Evolutionary conservation across 2,329 filamentous ascomycete genomes (phyloP).

Genomic region (Pseudodiploospora longispora): DNA sequence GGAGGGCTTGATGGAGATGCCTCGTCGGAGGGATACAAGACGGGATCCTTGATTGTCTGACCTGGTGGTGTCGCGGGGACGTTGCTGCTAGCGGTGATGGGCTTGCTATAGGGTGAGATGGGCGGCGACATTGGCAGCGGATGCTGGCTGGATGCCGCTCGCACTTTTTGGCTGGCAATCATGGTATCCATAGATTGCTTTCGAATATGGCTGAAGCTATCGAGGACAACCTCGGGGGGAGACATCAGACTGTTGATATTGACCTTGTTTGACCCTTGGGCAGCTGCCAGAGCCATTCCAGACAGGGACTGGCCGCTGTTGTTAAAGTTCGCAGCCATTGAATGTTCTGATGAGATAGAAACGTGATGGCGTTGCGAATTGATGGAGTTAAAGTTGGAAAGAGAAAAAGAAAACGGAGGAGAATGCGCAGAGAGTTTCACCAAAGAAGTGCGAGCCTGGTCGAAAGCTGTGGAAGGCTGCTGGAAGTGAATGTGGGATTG

Average conservation of each 20-base stretch:
- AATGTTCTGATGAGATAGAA: slow-evolving; percentile 10
- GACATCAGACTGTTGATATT: slow-evolving; percentile 53
- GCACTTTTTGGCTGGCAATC: slow-evolving; percentile 12
- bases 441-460: slow-evolving; percentile 11
- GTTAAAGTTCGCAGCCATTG: slow-evolving; percentile 19
- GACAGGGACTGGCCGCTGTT: slow-evolving; percentile 12
- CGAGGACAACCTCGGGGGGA: slow-evolving; percentile 48
- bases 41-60: slow-evolving; percentile 41
- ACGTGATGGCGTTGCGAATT: slow-evolving; percentile 8
- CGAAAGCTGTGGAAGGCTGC: slow-evolving; percentile 24
- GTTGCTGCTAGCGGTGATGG: slow-evolving; percentile 25
- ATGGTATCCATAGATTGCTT: slow-evolving; percentile 4
- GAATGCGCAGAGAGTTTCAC: slow-evolving; percentile 9
- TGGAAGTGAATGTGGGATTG: slow-evolving; percentile 4
- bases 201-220: slow-evolving; percentile 36
- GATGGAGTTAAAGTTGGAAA: slow-evolving; percentile 7
- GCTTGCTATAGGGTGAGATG: slow-evolving; percentile 41
- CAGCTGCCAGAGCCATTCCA: slow-evolving; percentile 19
- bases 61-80: slow-evolving; percentile 19
- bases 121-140: slow-evolving; percentile 47
- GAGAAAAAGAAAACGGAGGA: slow-evolving; percentile 9
- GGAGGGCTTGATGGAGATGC: slow-evolving; percentile 28
- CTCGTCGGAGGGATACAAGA: slow-evolving; percentile 47
- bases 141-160: slow-evolving; percentile 21
- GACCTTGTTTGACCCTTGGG: slow-evolving; percentile 30